Percentiles rank a stretch among this genome's conserved stretches.
These are phyloP conservation scores for Sporothrix brunneoviolacea DNA, from an alignment of 2,329 filamentous ascomycete genomes.

Conservation along the genomic window DNA sequence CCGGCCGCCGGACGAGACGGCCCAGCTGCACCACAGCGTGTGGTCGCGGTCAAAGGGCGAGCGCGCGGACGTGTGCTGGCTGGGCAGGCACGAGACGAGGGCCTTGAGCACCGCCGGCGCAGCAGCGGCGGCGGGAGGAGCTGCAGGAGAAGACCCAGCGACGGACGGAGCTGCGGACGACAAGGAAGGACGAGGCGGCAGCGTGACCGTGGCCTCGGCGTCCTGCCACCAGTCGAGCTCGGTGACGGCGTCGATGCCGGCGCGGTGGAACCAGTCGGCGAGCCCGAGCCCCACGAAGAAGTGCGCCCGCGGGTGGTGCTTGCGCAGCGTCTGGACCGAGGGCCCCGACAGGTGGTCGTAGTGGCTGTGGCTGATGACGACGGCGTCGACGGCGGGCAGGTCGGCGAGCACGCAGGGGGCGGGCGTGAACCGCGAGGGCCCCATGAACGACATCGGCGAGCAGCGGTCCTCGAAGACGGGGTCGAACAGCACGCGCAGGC, in stretches of 20 bases:
- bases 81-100: conserved; percentile 70
- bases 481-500: conserved; percentile 84
- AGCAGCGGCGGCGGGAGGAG: neutral
- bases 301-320: conserved; percentile 68
- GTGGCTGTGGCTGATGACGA: conserved; percentile 82
- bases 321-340: conserved; percentile 63
- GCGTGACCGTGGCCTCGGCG: conserved; percentile 57
- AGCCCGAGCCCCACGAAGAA: conserved; percentile 85
- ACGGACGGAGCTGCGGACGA: neutral
- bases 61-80: conserved; percentile 73
- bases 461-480: conserved; percentile 88
- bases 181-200: neutral
- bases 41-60: conserved; percentile 60
- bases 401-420: conserved; percentile 71
- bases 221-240: conserved; percentile 97
- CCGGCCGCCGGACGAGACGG: conserved; percentile 62
- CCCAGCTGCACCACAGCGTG: conserved; percentile 88
- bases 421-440: conserved; percentile 72
- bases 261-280: conserved; percentile 69
- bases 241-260: conserved; percentile 68
- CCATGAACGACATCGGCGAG: conserved; percentile 62
- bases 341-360: conserved; percentile 85
- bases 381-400: conserved; percentile 68
- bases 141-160: neutral
- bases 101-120: conserved; percentile 48